Base-by-base conservation (phyloP, 1,284 basidiomycete genomes). In the Thelephora terrestris region DNA sequence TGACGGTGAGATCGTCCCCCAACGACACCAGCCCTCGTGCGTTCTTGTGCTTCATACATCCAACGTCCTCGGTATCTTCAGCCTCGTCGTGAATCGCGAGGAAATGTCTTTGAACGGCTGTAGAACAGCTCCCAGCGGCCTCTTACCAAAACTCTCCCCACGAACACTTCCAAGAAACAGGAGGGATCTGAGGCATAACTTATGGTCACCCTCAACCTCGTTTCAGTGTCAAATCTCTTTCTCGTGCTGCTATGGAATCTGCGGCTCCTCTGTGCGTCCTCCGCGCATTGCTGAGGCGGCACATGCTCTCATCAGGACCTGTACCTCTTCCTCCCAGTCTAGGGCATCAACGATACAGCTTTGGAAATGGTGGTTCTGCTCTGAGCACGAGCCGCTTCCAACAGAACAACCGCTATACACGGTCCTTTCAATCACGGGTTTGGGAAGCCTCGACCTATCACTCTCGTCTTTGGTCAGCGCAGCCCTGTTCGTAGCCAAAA, bases 1-100 rank as follows among this genome's bases (percentile, higher is more conserved):
- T n/a, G n/a, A n/a, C n/a, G 89, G 89, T 9, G 88, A 91, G 59
- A 80, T 90, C 42, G 62, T 69, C 4, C 82, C n/a, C 85, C 0
- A 49, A 49, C 5, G 67, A 66, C 1, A 64, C 73, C 2, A 70
- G 68, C 1, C 67, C 75, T 3, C 75, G 76, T 16, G 55, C 80
- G 9, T 83, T 84, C 54, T 68, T 73, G 0, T 78, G 77, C 56
- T 55, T 75, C 46, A n/a, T 85, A 83, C 52, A 68, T 74, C 23
- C 68, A n/a, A n/a, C n/a, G n/a, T 71, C 0, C 64, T 79, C 21
- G 83, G 81, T n/a, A 72, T 85, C 45, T 45, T 84, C 50, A 78
- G 71, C 50, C 39, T 42, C 6, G 39, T 14, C 21, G n/a, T 42
- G n/a, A n/a, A 16, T 42, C 76, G 10, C 75, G 85, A 14, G 84